These are phyloP conservation scores for Teratosphaeria zuluensis DNA, from an alignment of 2,329 filamentous ascomycete species.

Conservation along the genomic window DNA sequence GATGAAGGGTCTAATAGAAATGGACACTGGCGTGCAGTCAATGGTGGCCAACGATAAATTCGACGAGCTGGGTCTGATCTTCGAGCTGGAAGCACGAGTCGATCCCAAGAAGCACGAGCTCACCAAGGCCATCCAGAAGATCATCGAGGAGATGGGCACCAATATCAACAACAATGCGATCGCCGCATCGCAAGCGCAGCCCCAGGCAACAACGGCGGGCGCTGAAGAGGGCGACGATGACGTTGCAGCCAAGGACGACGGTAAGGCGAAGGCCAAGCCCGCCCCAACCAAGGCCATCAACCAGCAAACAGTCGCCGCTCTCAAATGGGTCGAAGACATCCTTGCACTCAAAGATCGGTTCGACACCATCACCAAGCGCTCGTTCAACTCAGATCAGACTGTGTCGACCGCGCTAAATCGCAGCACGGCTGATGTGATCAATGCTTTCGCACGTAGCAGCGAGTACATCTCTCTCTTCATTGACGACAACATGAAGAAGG, in stretches of 20 bases:
- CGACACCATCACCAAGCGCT: slow-evolving; percentile 62
- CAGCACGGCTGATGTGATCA: slow-evolving; percentile 90
- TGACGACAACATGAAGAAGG: slow-evolving; percentile 90
- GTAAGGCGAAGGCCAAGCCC: slow-evolving; percentile 31
- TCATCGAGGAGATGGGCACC: slow-evolving; percentile 68
- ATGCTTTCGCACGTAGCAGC: slow-evolving; percentile 69
- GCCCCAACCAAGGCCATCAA: slow-evolving; percentile 46
- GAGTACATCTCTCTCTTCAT: slow-evolving; percentile 96
- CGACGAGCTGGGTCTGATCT: slow-evolving; percentile 71
- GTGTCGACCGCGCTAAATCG: slow-evolving; percentile 75
- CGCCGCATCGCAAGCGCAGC: slow-evolving; percentile 46
- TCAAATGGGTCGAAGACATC: slow-evolving; percentile 93
- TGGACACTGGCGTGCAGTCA: slow-evolving; percentile 75
- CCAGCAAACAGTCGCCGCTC: slow-evolving; percentile 74
- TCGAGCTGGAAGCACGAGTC: slow-evolving; percentile 66
- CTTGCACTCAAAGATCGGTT: slow-evolving; percentile 80
- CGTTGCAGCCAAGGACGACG: not conserved
- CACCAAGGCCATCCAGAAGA: slow-evolving; percentile 59
- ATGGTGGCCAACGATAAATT: slow-evolving; percentile 88
- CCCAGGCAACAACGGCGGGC: slow-evolving; percentile 32
- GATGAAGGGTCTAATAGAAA: slow-evolving; percentile 68
- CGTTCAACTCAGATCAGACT: slow-evolving; percentile 65
- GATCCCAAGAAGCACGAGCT: slow-evolving; percentile 64
- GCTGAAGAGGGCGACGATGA: slow-evolving; percentile 38
- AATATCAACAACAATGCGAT: slow-evolving; percentile 66